Base-by-base conservation (phyloP, 2,329 filamentous ascomycete genomes). In the Neonectria coccinea region DNA sequence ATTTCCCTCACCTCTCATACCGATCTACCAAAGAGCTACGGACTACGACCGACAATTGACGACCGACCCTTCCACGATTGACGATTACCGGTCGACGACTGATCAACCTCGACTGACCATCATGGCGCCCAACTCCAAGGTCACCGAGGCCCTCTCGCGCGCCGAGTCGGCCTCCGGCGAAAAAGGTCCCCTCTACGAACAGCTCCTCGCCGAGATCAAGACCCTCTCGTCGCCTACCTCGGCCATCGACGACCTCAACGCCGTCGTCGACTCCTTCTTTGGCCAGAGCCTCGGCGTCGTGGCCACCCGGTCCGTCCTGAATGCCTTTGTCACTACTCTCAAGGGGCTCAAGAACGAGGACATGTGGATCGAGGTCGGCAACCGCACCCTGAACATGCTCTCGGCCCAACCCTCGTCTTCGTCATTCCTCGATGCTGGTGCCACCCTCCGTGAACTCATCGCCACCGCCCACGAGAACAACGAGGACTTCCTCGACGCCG, bases 391-490 rank as follows among this genome's bases (percentile, higher is more conserved):
- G 45, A 81, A 85, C 55, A 83, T 89, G 47, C 86, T 97, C 56
- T 75, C 80, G 78, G 85, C 76, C 79, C 91, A 78, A 82, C 88
- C 76, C 29, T 90, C 79, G 80, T 91, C 76, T 33, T 96, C 79
- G 80, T 92, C 76, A 31, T 96, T 93, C 74, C 89, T 96, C 79
- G 94, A 98, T 78, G 93, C 97, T 78, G 89, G 92, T 73, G 92
- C 91, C 6, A 84, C 88, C 48, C 85, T 97, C 58, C 92, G 94
- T 68, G 89, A 95, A 75, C 87, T 94, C 58, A 85, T 97, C 18
- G 94, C 95, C 20, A 88, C 92, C 64, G 93, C 93, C 12, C 91
- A 96, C 81, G 94, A 98, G 80, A 81, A 82, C 61, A 88, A 92
- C 69, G 93, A 97, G 53, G 93, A 97, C 77, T 97, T 91, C 78